A percentile compares a stretch with the other conserved stretches of the same genome.
These are phyloP conservation scores for Globisporangium emineosum DNA, from an alignment of 352 stramenopile genomes.

Conservation along the genomic window DNA sequence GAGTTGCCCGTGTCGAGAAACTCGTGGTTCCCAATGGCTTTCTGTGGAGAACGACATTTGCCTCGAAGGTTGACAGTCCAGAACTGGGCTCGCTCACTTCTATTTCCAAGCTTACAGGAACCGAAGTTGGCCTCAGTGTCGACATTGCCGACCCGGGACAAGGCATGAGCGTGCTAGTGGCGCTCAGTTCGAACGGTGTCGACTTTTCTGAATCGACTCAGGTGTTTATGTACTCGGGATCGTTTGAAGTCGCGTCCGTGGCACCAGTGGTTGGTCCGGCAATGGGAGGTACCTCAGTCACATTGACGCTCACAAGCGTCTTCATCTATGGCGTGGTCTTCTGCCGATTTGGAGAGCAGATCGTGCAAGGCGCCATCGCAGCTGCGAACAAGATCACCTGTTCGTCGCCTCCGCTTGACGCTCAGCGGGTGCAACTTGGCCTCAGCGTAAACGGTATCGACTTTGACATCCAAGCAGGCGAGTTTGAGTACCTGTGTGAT, in stretches of 20 bases:
- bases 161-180: slow-evolving; percentile 19
- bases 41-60: neutral
- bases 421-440: slow-evolving; percentile 24
- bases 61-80: neutral
- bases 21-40: neutral
- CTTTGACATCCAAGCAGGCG: slow-evolving; percentile 41
- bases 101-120: neutral
- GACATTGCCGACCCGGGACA: slow-evolving; percentile 17
- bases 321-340: slow-evolving; percentile 28
- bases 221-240: slow-evolving; percentile 43
- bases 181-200: slow-evolving; percentile 30
- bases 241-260: slow-evolving; percentile 31
- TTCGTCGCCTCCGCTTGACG: slow-evolving; percentile 16
- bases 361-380: slow-evolving; percentile 26
- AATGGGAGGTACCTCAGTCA: slow-evolving; percentile 53
- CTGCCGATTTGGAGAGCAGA: slow-evolving; percentile 53
- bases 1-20: neutral
- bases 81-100: neutral
- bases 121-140: neutral
- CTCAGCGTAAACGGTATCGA: slow-evolving; percentile 48
- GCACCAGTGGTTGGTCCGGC: slow-evolving; percentile 47
- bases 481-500: slow-evolving; percentile 47
- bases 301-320: slow-evolving; percentile 23
- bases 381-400: slow-evolving; percentile 27
- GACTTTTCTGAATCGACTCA: slow-evolving; percentile 33